Evolutionary conservation across 2,329 filamentous ascomycete genomes (phyloP).

Genomic region (Alternaria sp.): DNA sequence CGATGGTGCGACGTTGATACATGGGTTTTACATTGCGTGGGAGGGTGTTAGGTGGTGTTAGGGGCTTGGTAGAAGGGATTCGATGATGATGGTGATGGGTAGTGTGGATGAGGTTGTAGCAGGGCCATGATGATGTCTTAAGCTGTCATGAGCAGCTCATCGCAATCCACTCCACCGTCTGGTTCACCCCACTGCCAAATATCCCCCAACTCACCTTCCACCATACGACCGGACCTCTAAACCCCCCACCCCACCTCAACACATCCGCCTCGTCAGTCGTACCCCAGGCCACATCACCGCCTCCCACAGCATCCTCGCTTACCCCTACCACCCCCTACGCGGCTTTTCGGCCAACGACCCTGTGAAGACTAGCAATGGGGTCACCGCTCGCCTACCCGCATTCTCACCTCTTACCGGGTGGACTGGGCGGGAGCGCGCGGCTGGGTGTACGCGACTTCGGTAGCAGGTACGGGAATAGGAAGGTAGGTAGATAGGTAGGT

Average conservation of each 20-base stretch:
- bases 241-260: neutral
- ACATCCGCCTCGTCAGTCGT: neutral
- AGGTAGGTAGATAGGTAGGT: conserved; percentile 1
- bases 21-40: neutral
- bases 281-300: neutral
- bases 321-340: neutral
- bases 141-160: neutral
- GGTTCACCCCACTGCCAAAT: neutral
- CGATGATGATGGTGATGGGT: neutral
- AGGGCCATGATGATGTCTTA: neutral
- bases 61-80: neutral
- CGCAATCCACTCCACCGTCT: neutral
- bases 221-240: neutral
- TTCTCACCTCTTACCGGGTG: neutral
- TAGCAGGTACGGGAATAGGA: neutral
- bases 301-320: neutral
- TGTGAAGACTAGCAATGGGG: neutral
- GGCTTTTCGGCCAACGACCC: neutral
- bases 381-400: conserved; percentile 9
- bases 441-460: neutral
- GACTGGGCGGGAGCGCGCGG: neutral
- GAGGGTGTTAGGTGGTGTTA: neutral
- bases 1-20: neutral
- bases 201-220: neutral
- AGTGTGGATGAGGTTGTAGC: neutral